Evolutionary conservation across 2,329 filamentous ascomycete genomes (phyloP).

Genomic region (Ilyonectria mors-panacis): DNA sequence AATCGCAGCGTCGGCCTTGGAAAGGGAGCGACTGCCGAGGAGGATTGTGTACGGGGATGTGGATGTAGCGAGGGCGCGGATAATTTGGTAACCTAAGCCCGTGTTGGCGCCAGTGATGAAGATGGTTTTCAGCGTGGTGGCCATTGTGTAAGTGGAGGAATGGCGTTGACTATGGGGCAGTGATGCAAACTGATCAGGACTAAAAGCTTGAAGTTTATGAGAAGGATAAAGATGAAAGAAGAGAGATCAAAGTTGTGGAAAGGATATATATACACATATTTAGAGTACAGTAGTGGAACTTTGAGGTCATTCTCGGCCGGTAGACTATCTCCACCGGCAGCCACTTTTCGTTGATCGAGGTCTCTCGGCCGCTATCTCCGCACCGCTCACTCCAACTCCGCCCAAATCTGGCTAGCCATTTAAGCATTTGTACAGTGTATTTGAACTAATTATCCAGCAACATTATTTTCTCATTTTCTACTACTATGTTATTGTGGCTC

Average conservation of each 20-base stretch:
- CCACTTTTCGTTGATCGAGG: too few species aligned
- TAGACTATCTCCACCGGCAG: background rate
- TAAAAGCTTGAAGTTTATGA: background rate
- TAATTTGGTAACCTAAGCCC: slow-evolving; percentile 48
- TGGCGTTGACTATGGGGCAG: background rate
- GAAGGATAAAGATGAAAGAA: background rate
- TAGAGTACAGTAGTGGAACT: background rate
- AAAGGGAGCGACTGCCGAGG: slow-evolving; percentile 44
- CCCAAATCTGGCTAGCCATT: background rate
- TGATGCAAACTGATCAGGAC: background rate
- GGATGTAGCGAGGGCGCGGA: slow-evolving; percentile 40
- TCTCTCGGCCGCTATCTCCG: slow-evolving; percentile 12
- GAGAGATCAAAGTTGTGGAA: background rate
- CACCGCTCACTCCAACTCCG: slow-evolving; percentile 52
- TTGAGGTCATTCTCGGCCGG: slow-evolving; percentile 8
- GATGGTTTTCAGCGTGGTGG: slow-evolving; percentile 6
- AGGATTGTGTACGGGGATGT: slow-evolving; percentile 43
- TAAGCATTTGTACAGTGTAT: background rate
- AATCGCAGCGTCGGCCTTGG: slow-evolving; percentile 42
- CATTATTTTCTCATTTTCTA: background rate
- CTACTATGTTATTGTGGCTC: background rate
- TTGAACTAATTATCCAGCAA: background rate
- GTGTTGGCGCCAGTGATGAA: slow-evolving; percentile 44
- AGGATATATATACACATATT: slow-evolving; percentile 6
- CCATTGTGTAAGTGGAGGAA: background rate